Evolutionary conservation across 805 yeast genomes (phyloP).

Genomic region (Candida pseudofarinosa): DNA sequence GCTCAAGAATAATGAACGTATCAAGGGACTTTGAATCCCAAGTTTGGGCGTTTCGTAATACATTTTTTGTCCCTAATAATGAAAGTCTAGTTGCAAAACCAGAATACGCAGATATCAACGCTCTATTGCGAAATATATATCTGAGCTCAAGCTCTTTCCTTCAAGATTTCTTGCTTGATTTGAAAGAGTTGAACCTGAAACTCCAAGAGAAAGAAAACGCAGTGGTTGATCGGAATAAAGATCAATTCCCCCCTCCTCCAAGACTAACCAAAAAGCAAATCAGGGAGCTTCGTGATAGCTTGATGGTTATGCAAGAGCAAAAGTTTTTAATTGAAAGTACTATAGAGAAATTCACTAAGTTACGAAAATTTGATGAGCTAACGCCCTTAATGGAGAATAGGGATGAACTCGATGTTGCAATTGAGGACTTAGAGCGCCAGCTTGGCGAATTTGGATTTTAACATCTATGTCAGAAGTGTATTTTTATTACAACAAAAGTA

Average conservation of each 20-base stretch:
- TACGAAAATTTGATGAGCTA: slow-evolving; percentile 75
- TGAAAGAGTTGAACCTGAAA: slow-evolving; percentile 55
- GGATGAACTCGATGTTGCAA: slow-evolving; percentile 51
- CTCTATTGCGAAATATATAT: slow-evolving; percentile 49
- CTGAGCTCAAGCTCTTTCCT: slow-evolving; percentile 55
- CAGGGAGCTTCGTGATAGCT: slow-evolving; percentile 59
- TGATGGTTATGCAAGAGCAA: slow-evolving; percentile 88
- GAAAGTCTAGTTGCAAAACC: slow-evolving; percentile 11
- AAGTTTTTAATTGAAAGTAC: slow-evolving; percentile 63
- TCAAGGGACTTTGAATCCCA: slow-evolving; percentile 31
- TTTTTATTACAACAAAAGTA: too few relatives aligned
- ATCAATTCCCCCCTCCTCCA: slow-evolving; percentile 10
- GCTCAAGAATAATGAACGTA: slow-evolving; percentile 18
- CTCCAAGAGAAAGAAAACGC: slow-evolving; percentile 29
- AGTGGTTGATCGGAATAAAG: not conserved
- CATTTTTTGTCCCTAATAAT: slow-evolving; percentile 11
- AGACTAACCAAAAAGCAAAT: slow-evolving; percentile 48
- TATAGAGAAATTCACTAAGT: slow-evolving; percentile 57
- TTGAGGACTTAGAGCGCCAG: slow-evolving; percentile 39
- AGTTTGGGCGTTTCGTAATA: slow-evolving; percentile 19
- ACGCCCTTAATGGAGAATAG: slow-evolving; percentile 54
- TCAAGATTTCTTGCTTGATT: slow-evolving; percentile 61
- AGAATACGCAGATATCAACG: slow-evolving; percentile 16
- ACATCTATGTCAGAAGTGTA: too few relatives aligned
- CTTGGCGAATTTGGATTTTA: slow-evolving; percentile 53